Percentiles rank a stretch among this genome's conserved stretches.
Evolutionary conservation across 2,329 filamentous ascomycete genomes (phyloP).

Genomic region (Pseudocercospora eumusae): DNA sequence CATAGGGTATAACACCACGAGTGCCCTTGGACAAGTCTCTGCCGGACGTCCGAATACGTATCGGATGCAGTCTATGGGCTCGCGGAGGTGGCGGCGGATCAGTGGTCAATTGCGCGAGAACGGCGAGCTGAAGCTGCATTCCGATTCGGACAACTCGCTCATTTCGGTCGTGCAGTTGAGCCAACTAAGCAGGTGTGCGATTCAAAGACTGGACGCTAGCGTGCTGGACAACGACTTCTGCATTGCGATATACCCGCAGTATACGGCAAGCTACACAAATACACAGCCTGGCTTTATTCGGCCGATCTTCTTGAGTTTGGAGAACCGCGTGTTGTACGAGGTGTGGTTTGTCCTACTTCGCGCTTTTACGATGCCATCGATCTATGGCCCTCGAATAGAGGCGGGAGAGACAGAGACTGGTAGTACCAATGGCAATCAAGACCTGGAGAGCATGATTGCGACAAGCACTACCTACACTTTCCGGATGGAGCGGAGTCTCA

Average conservation of each 20-base stretch:
- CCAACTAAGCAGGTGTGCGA: conserved; percentile 82
- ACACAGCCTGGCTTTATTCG: conserved; percentile 68
- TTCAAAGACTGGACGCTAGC: conserved; percentile 86
- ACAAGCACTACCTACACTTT: conserved; percentile 61
- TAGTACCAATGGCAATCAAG: conserved; percentile 22
- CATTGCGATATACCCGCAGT: conserved; percentile 93
- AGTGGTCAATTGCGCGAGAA: conserved; percentile 95
- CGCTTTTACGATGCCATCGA: conserved; percentile 86
- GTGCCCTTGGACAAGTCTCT: conserved; percentile 27
- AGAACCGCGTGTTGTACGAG: conserved; percentile 87
- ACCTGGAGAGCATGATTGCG: conserved; percentile 32
- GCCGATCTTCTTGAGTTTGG: conserved; percentile 86
- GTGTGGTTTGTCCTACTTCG: conserved; percentile 94
- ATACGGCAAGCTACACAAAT: conserved; percentile 71
- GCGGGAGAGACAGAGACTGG: conserved; percentile 28
- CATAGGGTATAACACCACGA: conserved; percentile 52
- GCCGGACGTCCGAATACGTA: conserved; percentile 52
- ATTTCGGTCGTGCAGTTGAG: conserved; percentile 83
- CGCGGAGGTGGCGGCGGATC: conserved; percentile 77
- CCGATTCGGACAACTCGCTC: conserved; percentile 77
- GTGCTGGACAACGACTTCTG: conserved; percentile 92
- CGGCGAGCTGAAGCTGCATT: conserved; percentile 87
- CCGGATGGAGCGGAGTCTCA: conserved; percentile 63
- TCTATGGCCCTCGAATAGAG: conserved; percentile 65
- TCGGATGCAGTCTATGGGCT: conserved; percentile 58